phyloP scores from a whole-genome alignment of 2,329 filamentous ascomycete species.

The Claviceps spartinae region DNA sequence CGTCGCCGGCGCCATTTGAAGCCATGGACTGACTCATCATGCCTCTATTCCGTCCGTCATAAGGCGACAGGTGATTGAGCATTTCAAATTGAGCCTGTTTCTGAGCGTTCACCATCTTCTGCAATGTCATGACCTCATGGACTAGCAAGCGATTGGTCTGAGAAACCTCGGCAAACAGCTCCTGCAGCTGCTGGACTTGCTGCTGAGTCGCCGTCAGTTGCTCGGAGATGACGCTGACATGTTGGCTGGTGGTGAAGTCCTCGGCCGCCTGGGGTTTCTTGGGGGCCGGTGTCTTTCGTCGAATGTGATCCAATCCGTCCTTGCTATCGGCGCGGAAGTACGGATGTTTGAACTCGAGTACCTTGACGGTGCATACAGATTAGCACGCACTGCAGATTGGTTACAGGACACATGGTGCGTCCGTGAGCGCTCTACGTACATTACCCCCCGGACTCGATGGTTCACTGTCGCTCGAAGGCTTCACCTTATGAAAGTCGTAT shows the following conservation, averaged over 20 bases:
- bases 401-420: slow-evolving; percentile 5
- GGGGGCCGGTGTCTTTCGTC: slow-evolving; percentile 84
- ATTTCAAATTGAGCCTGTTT: slow-evolving; percentile 45
- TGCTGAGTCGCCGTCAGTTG: slow-evolving; percentile 83
- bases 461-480: slow-evolving; percentile 31
- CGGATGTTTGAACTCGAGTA: slow-evolving; percentile 80
- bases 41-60: slow-evolving; percentile 26
- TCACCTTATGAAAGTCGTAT: slow-evolving; percentile 97
- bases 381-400: slow-evolving; percentile 3
- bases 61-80: slow-evolving; percentile 39
- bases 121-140: slow-evolving; percentile 46
- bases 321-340: slow-evolving; percentile 94
- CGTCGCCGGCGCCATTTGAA: slow-evolving; percentile 26
- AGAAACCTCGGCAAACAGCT: slow-evolving; percentile 66
- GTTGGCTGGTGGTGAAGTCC: slow-evolving; percentile 71
- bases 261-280: slow-evolving; percentile 55
- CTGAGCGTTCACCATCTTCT: slow-evolving; percentile 46
- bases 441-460: slow-evolving; percentile 22
- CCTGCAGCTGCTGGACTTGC: slow-evolving; percentile 77
- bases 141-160: slow-evolving; percentile 49
- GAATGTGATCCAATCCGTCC: slow-evolving; percentile 90
- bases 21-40: slow-evolving; percentile 20
- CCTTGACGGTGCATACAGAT: slow-evolving; percentile 20
- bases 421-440: slow-evolving; percentile 12
- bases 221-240: slow-evolving; percentile 78